Evolutionary conservation across 768 basidiomycete genomes (phyloP).

Genomic region (Neoboletus magnificus): DNA sequence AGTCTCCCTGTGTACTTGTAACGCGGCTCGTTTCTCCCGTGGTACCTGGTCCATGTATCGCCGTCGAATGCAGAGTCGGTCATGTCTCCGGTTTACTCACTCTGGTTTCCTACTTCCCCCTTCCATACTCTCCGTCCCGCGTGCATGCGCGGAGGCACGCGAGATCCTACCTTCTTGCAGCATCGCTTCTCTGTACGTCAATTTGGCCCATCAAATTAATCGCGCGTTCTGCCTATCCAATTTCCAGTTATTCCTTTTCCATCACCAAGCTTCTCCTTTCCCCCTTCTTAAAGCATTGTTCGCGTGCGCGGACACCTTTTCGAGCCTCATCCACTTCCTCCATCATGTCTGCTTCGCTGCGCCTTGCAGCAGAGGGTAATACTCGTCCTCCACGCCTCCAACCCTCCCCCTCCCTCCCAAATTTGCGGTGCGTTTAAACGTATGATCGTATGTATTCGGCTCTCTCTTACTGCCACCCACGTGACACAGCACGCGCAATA

Average conservation of each 20-base stretch:
- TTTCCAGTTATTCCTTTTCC: constrained; percentile 34
- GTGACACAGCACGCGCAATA: constrained; percentile 23
- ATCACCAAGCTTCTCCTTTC: constrained; percentile 31
- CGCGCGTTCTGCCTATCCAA: constrained; percentile 28
- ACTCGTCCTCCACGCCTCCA: constrained; percentile 50
- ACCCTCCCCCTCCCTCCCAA: constrained; percentile 68
- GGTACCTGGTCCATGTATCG: constrained; percentile 9
- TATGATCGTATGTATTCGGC: neutral
- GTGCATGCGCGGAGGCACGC: constrained; percentile 21
- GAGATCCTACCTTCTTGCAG: constrained; percentile 22
- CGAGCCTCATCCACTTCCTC: constrained; percentile 24
- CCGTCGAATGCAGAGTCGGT: constrained; percentile 4
- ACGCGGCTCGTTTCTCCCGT: constrained; percentile 5
- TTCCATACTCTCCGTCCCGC: constrained; percentile 19
- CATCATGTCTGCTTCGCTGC: constrained; percentile 30
- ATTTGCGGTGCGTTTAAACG: constrained; percentile 49
- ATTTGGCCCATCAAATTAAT: constrained; percentile 31
- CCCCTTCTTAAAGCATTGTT: constrained; percentile 31
- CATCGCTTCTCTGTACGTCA: constrained; percentile 38
- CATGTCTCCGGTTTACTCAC: constrained; percentile 8
- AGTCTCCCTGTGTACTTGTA: neutral
- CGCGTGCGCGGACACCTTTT: constrained; percentile 28
- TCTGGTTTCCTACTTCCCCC: constrained; percentile 15
- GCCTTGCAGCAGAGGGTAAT: constrained; percentile 16
- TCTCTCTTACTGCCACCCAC: constrained; percentile 17